phyloP scores from a whole-genome alignment of 495 filamentous ascomycete genomes.

The Aspergillus avenaceus region DNA sequence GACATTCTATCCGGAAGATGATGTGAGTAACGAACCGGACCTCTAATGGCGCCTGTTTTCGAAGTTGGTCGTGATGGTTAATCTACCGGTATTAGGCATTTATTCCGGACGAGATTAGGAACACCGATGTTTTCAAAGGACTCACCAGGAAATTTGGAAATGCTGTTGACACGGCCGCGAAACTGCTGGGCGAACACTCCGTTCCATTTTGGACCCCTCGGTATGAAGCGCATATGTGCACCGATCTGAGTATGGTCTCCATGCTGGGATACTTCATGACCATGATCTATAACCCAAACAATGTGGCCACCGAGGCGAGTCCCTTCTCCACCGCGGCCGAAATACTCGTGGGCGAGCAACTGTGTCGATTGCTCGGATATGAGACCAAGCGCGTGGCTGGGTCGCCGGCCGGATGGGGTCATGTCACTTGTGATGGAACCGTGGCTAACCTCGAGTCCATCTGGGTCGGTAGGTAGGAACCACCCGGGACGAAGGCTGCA shows the following conservation, averaged over 20 bases:
- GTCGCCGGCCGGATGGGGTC: constrained; percentile 43
- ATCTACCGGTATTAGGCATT: constrained; percentile 21
- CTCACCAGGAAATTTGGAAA: constrained; percentile 21
- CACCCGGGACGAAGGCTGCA: not conserved
- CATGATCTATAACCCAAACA: constrained; percentile 51
- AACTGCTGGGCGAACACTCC: constrained; percentile 28
- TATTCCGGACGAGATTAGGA: constrained; percentile 23
- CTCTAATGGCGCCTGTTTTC: not conserved
- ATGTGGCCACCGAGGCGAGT: constrained; percentile 42
- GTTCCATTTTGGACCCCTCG: constrained; percentile 44
- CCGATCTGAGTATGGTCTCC: constrained; percentile 26
- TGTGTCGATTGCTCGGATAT: constrained; percentile 43
- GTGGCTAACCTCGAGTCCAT: constrained; percentile 47
- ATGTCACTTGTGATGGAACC: constrained; percentile 41
- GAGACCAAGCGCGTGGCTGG: no score
- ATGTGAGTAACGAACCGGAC: no score
- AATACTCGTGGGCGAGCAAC: constrained; percentile 37
- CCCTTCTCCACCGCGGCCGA: constrained; percentile 38
- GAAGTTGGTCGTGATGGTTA: not conserved
- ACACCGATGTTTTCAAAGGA: constrained; percentile 21
- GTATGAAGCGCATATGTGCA: constrained; percentile 45
- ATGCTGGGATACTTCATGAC: constrained; percentile 43
- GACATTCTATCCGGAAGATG: constrained; percentile 25
- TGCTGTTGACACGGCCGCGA: constrained; percentile 17
- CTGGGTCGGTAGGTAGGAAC: constrained; percentile 29